phyloP scores from a whole-genome alignment of 495 filamentous ascomycete species.

The Talaromyces ruber region DNA sequence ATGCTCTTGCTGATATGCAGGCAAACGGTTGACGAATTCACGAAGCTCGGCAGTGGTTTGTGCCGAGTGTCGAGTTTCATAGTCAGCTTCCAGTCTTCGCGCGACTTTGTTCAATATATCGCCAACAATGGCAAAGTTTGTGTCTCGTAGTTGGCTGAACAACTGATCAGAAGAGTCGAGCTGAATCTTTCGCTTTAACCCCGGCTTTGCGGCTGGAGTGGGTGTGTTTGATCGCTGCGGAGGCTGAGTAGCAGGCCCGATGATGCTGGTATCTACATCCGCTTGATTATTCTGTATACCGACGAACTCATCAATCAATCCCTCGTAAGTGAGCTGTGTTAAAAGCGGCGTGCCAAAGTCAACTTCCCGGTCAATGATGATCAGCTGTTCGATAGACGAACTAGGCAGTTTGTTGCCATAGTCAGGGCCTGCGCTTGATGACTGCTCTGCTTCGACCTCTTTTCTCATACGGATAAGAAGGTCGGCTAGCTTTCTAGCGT shows the following conservation, averaged over 20 bases:
- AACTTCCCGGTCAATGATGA: slow-evolving; percentile 91
- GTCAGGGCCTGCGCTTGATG: slow-evolving; percentile 43
- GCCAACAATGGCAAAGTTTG: slow-evolving; percentile 92
- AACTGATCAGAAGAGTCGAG: slow-evolving; percentile 86
- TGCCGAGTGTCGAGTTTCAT: slow-evolving; percentile 79
- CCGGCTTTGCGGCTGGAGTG: slow-evolving; percentile 43
- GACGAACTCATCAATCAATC: slow-evolving; percentile 89
- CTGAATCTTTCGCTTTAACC: slow-evolving; percentile 81
- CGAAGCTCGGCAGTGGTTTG: slow-evolving; percentile 85
- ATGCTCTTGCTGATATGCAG: slow-evolving; percentile 88
- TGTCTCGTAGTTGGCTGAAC: slow-evolving; percentile 80
- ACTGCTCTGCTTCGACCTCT: slow-evolving; percentile 76
- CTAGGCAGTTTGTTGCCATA: slow-evolving; percentile 71
- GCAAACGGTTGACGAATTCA: slow-evolving; percentile 86
- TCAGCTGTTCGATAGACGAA: slow-evolving; percentile 74
- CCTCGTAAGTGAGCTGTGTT: slow-evolving; percentile 95
- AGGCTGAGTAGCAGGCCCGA: slow-evolving; percentile 58
- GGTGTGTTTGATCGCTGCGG: slow-evolving; percentile 46
- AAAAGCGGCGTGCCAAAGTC: slow-evolving; percentile 87
- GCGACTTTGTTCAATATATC: slow-evolving; percentile 85
- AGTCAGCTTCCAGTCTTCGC: slow-evolving; percentile 76
- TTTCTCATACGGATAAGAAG: slow-evolving; percentile 88
- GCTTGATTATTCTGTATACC: slow-evolving; percentile 81
- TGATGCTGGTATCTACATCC: slow-evolving; percentile 86
- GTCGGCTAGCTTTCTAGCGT: slow-evolving; percentile 81